Evolutionary conservation across 2,329 filamentous ascomycete species (phyloP).

Genomic region (Curvularia sp.): DNA sequence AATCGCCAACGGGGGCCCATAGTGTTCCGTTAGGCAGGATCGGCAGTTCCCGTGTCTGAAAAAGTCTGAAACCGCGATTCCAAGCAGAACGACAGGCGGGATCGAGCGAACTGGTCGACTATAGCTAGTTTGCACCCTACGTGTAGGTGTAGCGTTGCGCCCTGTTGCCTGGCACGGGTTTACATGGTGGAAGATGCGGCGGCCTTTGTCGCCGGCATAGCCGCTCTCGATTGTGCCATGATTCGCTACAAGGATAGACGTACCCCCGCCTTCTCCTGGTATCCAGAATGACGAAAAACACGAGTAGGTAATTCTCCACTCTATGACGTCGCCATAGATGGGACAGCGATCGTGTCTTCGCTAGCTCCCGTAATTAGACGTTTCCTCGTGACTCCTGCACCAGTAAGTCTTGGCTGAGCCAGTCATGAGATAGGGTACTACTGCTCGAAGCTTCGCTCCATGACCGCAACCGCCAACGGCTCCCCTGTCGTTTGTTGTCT

Average conservation of each 20-base stretch:
- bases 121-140: not conserved
- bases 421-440: not conserved
- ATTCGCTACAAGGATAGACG: conserved; percentile 3
- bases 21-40: not conserved
- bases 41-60: not conserved
- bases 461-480: not conserved
- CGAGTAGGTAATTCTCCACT: not conserved
- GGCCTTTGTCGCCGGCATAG: not conserved
- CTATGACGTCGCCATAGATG: not conserved
- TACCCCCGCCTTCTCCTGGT: conserved; percentile 3
- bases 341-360: not conserved
- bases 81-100: not conserved
- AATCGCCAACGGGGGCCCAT: not conserved
- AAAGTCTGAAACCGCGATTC: not conserved
- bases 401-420: not conserved
- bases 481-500: not conserved
- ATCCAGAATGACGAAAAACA: not conserved
- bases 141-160: not conserved
- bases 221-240: not conserved
- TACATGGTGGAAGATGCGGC: not conserved
- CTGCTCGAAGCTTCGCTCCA: not conserved
- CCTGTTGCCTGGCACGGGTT: not conserved
- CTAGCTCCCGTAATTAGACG: conserved; percentile 4
- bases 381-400: not conserved
- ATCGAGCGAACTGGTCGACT: not conserved